Evolutionary conservation across 73 alveolate species (phyloP).

Genomic region (Symbiodinium natans): DNA sequence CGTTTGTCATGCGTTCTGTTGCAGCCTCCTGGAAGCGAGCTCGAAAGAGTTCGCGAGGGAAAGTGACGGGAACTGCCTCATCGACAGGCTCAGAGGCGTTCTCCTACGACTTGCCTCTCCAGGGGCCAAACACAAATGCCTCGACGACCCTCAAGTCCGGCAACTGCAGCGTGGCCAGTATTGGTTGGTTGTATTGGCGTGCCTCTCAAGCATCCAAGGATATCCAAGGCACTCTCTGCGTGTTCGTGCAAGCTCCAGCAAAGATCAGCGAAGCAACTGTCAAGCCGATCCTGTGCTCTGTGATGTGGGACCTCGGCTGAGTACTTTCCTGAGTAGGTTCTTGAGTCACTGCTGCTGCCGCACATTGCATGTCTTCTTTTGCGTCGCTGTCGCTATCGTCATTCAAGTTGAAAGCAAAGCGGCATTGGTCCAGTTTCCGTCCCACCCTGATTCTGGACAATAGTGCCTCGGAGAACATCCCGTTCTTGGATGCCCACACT

Average conservation of each 20-base stretch:
- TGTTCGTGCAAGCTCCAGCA: background rate
- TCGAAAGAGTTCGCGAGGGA: conserved; percentile 3
- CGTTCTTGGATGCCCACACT: no score
- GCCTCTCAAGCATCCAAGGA: background rate
- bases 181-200: conserved; percentile 34
- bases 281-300: conserved; percentile 43
- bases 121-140: background rate
- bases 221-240: background rate
- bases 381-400: no score
- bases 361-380: no score
- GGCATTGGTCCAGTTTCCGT: conserved; percentile 26
- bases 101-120: background rate
- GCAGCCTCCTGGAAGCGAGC: conserved; percentile 76
- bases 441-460: conserved; percentile 60
- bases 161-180: conserved; percentile 8
- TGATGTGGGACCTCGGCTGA: conserved; percentile 32
- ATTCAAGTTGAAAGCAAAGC: no score
- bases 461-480: conserved; percentile 18
- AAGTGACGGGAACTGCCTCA: conserved; percentile 23
- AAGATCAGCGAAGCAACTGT: background rate
- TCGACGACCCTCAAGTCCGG: background rate
- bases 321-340: no score
- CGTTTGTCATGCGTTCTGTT: background rate
- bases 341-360: background rate
- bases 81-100: background rate